Evolutionary conservation across 1,284 basidiomycete species (phyloP), one percentile per base, ranked within the genome.

Genomic region (Fomes fomentarius): DNA sequence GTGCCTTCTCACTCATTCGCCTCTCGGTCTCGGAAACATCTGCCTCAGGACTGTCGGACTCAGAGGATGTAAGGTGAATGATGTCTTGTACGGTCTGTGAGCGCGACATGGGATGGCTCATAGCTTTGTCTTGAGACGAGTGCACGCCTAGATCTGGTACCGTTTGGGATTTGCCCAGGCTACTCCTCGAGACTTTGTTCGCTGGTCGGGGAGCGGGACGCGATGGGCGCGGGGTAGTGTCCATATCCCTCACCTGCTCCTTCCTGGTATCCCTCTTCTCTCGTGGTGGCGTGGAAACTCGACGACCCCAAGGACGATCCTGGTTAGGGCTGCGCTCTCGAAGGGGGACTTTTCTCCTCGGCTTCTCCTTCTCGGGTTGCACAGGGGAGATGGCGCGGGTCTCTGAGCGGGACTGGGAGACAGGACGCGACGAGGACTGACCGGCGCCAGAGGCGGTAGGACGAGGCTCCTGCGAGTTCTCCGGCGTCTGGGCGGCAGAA

Each of bases 151-250:
- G 26, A 10, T 54, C 50, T 2, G 60, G 54, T 3, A 57, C 50
- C 3, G 52, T 60, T 31, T 57, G 57, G 7, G 49, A 54, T 28
- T 54, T 56, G 10, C 26, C 33, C 1, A 54, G 24, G 42, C 39
- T 53, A 41, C 47, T 40, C 15, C 37, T 44, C 6, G 49, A 34
- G 8, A 41, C 58, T 35, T 57, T 59, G 37, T 58, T 51, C 9
- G 50, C 52, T 2, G 63, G 63, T 7, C 60, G 56, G 0, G 63
- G 61, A 2, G 12, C 51, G 0, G 57, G 56, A 3, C 60, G 57
- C 25, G 53, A 39, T 12, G 58, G 50, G 14, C 62, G 56, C 1
- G 64, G 64, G 0, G 64, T 65, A 43, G 28, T 54, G 25, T 57
- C 52, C 11, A 26, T 28, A 9, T 48, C 41, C 11, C 57, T 52